phyloP scores from a whole-genome alignment of 2,329 filamentous ascomycete species.

The Fusarium dlaminii region DNA sequence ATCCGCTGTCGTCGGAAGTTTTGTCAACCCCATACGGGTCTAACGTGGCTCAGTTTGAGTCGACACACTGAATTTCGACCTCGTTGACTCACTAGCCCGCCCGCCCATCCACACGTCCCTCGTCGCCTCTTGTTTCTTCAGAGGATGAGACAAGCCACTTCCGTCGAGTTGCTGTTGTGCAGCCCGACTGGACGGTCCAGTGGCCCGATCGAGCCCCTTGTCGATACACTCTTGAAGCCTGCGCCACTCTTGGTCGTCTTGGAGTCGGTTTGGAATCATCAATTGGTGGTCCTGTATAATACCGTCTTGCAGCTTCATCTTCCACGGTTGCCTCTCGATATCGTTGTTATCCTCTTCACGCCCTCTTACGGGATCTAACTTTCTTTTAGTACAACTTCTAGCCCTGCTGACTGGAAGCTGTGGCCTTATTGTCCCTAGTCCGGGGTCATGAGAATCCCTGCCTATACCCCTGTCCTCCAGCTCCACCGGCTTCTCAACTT shows the following conservation, averaged over 20 bases:
- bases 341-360: not conserved
- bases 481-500: constrained; percentile 37
- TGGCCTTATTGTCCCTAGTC: constrained; percentile 41
- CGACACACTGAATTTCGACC: constrained; percentile 38
- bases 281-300: constrained; percentile 20
- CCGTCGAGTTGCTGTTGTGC: constrained; percentile 38
- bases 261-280: constrained; percentile 34
- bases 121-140: constrained; percentile 41
- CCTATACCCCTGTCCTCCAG: constrained; percentile 22
- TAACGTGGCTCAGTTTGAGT: constrained; percentile 44
- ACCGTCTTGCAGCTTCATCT: constrained; percentile 24
- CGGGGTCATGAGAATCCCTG: constrained; percentile 33
- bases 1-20: constrained; percentile 42
- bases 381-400: constrained; percentile 22
- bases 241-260: constrained; percentile 43
- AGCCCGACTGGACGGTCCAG: constrained; percentile 42
- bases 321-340: constrained; percentile 12
- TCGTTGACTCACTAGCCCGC: constrained; percentile 43
- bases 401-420: constrained; percentile 38
- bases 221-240: constrained; percentile 43
- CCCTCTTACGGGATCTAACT: constrained; percentile 9
- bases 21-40: constrained; percentile 45
- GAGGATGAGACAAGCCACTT: constrained; percentile 45
- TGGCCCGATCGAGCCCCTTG: constrained; percentile 42
- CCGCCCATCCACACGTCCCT: constrained; percentile 38